These are phyloP conservation scores for Gastrolobium villosum DNA, from an alignment of 306 rosid genomes.

Conservation along the genomic window DNA sequence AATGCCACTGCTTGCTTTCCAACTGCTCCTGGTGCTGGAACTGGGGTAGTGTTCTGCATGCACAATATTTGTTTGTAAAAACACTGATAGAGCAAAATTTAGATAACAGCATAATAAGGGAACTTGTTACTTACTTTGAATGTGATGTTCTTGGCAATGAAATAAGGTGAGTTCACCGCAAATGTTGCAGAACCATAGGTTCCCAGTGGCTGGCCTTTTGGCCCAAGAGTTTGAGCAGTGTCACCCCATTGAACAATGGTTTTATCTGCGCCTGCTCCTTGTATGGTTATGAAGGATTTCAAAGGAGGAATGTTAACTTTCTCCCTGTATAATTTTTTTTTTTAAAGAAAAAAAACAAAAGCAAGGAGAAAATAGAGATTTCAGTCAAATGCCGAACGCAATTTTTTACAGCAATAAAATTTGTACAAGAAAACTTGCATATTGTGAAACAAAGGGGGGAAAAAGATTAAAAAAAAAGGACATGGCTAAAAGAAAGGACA, in stretches of 20 bases:
- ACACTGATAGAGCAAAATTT: neutral
- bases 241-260: constrained; percentile 99
- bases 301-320: constrained; percentile 83
- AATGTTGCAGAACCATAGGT: constrained; percentile 92
- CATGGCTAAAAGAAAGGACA: constrained; percentile 36
- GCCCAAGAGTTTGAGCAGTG: constrained; percentile 85
- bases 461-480: neutral
- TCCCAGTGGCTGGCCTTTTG: constrained; percentile 75
- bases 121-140: constrained; percentile 66
- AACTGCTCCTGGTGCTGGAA: constrained; percentile 75
- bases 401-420: neutral
- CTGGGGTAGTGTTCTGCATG: constrained; percentile 78
- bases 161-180: constrained; percentile 88
- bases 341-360: neutral
- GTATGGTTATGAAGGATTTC: constrained; percentile 86
- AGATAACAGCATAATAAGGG: neutral
- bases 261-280: constrained; percentile 95
- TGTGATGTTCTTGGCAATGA: constrained; percentile 94
- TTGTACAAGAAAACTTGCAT: constrained; percentile 10
- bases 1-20: constrained; percentile 84
- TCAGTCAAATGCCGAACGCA: constrained; percentile 26
- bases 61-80: constrained; percentile 10
- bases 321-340: constrained; percentile 62
- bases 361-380: neutral
- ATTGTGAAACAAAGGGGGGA: neutral